Conservation (phyloP, 2,329 filamentous ascomycete genomes). For the Neofusicoccum sp. region DNA sequence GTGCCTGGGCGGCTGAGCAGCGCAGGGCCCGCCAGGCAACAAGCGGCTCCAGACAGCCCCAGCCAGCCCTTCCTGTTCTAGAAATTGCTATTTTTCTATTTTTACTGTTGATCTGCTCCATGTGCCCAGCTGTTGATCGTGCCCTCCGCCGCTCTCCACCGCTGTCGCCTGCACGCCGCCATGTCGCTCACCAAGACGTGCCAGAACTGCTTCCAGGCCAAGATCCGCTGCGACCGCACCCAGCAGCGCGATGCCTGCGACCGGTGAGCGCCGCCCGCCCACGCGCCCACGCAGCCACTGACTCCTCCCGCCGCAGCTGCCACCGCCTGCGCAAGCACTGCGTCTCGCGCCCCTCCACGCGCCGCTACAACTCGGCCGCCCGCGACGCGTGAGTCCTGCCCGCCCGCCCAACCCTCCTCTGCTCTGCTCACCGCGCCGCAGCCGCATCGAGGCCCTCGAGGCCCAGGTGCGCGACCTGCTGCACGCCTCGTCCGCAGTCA, state of each 20-base stretch:
- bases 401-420: too few species aligned
- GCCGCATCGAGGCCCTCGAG: constrained; percentile 42
- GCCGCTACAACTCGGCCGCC: constrained; percentile 39
- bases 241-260: constrained; percentile 34
- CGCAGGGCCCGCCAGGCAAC: too few species aligned
- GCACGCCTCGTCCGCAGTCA: constrained; percentile 20
- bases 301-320: constrained; percentile 30
- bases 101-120: neutral
- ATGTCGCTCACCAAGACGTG: constrained; percentile 33
- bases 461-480: constrained; percentile 37
- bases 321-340: constrained; percentile 41
- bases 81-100: too few species aligned
- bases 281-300: neutral
- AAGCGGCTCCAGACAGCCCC: too few species aligned
- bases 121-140: neutral
- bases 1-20: neutral
- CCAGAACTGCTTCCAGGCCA: constrained; percentile 36
- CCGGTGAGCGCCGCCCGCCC: constrained; percentile 22
- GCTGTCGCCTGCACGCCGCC: constrained; percentile 5
- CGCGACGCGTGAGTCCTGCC: constrained; percentile 36
- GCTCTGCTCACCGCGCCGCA: constrained; percentile 22
- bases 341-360: constrained; percentile 37
- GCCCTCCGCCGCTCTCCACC: neutral
- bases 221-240: constrained; percentile 36
- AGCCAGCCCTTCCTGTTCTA: too few species aligned